These are phyloP conservation scores for Oxyria digyna DNA, from an alignment of 148 eudicot species.

Conservation along the genomic window DNA sequence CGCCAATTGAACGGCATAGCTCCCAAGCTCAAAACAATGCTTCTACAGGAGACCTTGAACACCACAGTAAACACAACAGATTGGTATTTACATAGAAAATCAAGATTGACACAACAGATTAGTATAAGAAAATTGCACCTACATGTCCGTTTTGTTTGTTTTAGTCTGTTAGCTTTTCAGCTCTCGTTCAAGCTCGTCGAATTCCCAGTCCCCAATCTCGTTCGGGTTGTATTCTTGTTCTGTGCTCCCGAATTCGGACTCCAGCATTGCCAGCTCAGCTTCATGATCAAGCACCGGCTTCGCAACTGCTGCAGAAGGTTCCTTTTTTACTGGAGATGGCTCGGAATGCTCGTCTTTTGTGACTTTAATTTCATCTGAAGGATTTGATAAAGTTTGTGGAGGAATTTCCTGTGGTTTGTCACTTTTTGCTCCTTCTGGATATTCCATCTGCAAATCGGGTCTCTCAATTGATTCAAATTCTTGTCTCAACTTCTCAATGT, in stretches of 20 bases:
- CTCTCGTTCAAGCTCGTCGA: conserved; percentile 82
- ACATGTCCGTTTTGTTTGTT: neutral
- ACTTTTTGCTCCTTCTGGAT: conserved; percentile 27
- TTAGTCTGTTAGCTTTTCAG: conserved; percentile 20
- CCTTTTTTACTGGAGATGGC: conserved; percentile 20
- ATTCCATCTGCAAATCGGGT: conserved; percentile 65
- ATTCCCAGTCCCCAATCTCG: conserved; percentile 79
- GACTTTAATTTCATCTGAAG: conserved; percentile 18
- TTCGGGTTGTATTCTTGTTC: conserved; percentile 43
- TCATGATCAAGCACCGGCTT: conserved; percentile 58
- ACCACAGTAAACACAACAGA: conserved; percentile 10
- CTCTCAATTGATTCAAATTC: conserved; percentile 78
- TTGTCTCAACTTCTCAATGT: conserved; percentile 54
- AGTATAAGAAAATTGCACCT: neutral
- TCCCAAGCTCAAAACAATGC: conserved; percentile 18
- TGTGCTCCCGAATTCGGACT: conserved; percentile 64
- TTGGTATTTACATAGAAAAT: neutral
- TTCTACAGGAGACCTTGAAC: conserved; percentile 9
- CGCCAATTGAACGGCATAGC: conserved; percentile 3
- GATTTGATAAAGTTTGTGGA: conserved; percentile 11
- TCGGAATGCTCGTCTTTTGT: conserved; percentile 15
- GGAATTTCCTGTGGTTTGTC: conserved; percentile 32
- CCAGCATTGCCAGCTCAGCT: conserved; percentile 73
- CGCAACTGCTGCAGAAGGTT: conserved; percentile 23
- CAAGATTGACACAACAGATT: neutral